A percentile compares a stretch with the other conserved stretches of the same genome.
Conservation (phyloP, 2,329 filamentous ascomycete genomes). For the Aspergillus sp. region DNA sequence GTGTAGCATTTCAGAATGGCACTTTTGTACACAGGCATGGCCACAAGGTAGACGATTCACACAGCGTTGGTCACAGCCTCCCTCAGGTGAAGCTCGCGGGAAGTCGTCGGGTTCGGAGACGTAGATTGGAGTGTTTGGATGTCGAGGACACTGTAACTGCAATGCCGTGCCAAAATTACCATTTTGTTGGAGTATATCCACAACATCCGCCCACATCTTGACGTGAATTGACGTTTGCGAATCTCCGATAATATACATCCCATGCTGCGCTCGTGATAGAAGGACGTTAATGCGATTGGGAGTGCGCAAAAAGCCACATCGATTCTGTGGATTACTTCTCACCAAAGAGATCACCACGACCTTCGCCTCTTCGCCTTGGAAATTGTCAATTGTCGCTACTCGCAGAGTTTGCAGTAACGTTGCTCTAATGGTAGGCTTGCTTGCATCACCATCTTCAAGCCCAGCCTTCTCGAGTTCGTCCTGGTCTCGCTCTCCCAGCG, state of each 20-base stretch:
- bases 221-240: constrained; percentile 49
- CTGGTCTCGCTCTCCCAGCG: constrained; percentile 55
- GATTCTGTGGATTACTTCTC: constrained; percentile 53
- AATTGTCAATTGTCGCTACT: constrained; percentile 64
- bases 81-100: constrained; percentile 48
- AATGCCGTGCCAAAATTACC: constrained; percentile 45
- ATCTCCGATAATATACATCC: constrained; percentile 65
- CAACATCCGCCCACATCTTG: constrained; percentile 56
- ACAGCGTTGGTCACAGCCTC: constrained; percentile 51
- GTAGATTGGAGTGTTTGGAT: constrained; percentile 44
- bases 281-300: constrained; percentile 63
- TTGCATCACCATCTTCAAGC: constrained; percentile 18
- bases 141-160: constrained; percentile 53
- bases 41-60: constrained; percentile 37
- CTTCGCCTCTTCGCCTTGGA: constrained; percentile 68
- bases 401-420: constrained; percentile 44
- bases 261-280: constrained; percentile 57
- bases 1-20: constrained; percentile 37
- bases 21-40: constrained; percentile 38
- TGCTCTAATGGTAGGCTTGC: constrained; percentile 24
- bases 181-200: constrained; percentile 42
- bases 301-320: constrained; percentile 58
- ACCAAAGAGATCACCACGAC: constrained; percentile 63
- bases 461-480: constrained; percentile 44
- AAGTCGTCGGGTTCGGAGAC: constrained; percentile 54